Evolutionary conservation across 2,329 filamentous ascomycete genomes (phyloP).

Genomic region (Falciphora oryzae): DNA sequence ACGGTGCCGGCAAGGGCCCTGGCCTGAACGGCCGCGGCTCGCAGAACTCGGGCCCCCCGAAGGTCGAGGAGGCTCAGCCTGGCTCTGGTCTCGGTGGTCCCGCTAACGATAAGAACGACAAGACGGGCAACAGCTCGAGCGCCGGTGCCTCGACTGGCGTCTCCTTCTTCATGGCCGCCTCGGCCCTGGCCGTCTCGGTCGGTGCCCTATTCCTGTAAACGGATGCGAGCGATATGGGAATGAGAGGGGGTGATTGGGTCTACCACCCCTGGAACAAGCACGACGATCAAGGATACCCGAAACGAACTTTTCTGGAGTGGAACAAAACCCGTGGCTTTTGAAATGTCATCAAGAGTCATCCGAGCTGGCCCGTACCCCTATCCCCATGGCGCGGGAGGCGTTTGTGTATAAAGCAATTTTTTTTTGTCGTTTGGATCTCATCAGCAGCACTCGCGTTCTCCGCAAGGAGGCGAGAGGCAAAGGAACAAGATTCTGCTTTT

Average conservation of each 20-base stretch:
- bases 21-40: conserved; percentile 49
- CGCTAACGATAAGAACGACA: conserved; percentile 25
- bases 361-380: not conserved
- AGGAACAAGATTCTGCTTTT: not conserved
- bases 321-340: not conserved
- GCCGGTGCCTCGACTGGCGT: conserved; percentile 25
- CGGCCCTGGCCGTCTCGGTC: conserved; percentile 28
- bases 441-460: not conserved
- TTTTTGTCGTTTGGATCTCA: conserved; percentile 2
- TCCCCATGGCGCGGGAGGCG: not conserved
- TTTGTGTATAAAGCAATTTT: not conserved
- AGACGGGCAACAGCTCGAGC: conserved; percentile 27
- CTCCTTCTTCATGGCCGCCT: conserved; percentile 29
- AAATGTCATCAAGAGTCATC: not conserved
- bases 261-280: not conserved
- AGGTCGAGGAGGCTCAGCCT: conserved; percentile 35
- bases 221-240: not conserved
- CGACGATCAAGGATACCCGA: not conserved
- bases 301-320: not conserved
- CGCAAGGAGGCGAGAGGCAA: not conserved
- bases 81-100: conserved; percentile 33
- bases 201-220: conserved; percentile 33
- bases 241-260: not conserved
- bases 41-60: conserved; percentile 43
- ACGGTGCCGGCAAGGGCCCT: conserved; percentile 47